phyloP scores from a whole-genome alignment of 129 eudicot genomes.

The Helianthus tuberosus region DNA sequence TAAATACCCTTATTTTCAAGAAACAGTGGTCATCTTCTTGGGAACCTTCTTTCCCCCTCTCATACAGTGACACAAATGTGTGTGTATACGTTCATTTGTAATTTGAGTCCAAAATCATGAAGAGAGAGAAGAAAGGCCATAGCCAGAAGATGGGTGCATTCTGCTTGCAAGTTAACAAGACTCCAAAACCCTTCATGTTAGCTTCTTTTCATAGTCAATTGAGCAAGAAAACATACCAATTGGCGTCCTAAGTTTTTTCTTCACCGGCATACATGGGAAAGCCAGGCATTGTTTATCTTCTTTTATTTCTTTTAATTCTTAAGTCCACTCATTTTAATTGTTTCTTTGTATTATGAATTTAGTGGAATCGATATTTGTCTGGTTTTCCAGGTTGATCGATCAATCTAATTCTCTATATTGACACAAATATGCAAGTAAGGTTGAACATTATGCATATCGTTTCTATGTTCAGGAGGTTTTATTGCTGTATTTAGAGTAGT shows the following conservation, averaged over 20 bases:
- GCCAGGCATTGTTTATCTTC: constrained; percentile 65
- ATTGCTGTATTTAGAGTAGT: constrained; percentile 2
- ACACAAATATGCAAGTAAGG: neutral
- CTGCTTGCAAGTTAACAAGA: neutral
- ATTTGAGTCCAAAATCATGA: constrained; percentile 13
- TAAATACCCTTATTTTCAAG: constrained; percentile 25
- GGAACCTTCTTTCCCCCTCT: constrained; percentile 37
- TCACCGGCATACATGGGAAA: constrained; percentile 76
- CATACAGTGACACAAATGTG: constrained; percentile 4
- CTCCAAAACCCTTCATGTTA: constrained; percentile 11
- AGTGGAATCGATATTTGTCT: constrained; percentile 21
- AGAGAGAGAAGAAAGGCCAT: constrained; percentile 23
- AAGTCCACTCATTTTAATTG: neutral
- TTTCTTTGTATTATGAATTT: constrained; percentile 5
- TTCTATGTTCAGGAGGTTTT: neutral
- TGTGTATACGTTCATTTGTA: constrained; percentile 13
- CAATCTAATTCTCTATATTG: neutral
- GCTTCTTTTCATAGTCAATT: constrained; percentile 17
- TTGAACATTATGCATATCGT: neutral
- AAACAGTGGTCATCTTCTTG: constrained; percentile 49
- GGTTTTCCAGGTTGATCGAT: constrained; percentile 26
- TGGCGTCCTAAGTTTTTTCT: constrained; percentile 25
- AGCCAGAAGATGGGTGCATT: neutral
- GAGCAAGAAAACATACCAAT: constrained; percentile 13
- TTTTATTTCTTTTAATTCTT: neutral